Base-by-base conservation (phyloP, 495 filamentous ascomycete species). In the Penicillium verhagenii region DNA sequence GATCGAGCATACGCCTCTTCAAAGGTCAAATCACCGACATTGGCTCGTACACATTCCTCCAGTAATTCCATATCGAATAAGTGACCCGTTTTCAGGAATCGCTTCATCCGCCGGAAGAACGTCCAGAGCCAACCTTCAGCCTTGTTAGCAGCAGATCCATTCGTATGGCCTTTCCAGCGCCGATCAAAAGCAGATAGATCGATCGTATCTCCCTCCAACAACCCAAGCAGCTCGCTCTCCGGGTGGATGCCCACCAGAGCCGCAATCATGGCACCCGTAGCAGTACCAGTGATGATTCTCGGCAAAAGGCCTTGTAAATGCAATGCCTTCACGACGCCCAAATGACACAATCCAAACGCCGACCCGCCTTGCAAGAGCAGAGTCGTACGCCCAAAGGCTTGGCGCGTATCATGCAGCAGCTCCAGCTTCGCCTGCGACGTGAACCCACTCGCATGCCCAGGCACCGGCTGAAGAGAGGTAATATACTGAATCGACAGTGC, bases 1-100 rank as follows among this genome's bases (percentile, higher is more conserved):
- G 91, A 96, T 44, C 84, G 80, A 29, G 85, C 79, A 65, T 93
- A 96, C 2, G 93, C 93, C 69, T 97, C 93, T 72, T 96, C 90
- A 60, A 97, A 97, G 0, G 92, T 97, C 19, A 96, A 65, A 59
- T 96, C 89, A 7, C 91, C 92, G 4, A 96, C 83, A 61, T 96
- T 96, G 10, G 85, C 83, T 24, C 87, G 79, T 2, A 96, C 89
- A 62, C 90, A 94, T 48, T 93, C 84, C 64, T 96, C 92, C 40
- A 97, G 71, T 19, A 95, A 83, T 45, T 81, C 83, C 3, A 87
- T 82, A 69, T 97, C 91, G 37, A 96, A 78, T 58, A 96, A 89
- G 63, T 95, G 86, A 2, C 93, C 93, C 56, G 90, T 86, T 29
- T 71, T 72, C 44, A 86, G 63, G 52, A 91, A 91, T 47, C 91